These are phyloP conservation scores for Mucor saturninus DNA, from an alignment of 371 early-diverging fungal species.

Conservation along the genomic window DNA sequence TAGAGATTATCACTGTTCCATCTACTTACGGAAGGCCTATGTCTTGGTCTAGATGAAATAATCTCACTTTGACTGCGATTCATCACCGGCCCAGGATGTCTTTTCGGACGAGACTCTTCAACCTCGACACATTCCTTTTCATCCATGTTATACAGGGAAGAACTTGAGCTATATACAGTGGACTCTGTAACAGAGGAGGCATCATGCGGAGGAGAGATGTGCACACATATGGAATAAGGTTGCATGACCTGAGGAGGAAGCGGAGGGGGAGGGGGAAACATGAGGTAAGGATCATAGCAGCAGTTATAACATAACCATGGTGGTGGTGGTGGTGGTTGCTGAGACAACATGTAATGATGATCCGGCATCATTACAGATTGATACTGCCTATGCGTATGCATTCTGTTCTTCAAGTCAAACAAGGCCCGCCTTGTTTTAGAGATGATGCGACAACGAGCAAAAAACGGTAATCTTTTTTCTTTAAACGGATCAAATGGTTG, in stretches of 20 bases:
- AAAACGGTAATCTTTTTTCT: background rate
- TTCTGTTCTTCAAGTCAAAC: background rate
- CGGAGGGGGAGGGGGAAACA: background rate
- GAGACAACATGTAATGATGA: background rate
- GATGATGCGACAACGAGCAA: background rate
- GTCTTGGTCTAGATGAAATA: background rate
- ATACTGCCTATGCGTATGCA: background rate
- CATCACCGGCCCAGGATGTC: background rate
- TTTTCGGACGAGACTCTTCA: background rate
- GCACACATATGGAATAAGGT: background rate
- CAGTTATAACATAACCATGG: background rate
- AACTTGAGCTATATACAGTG: background rate
- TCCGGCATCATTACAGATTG: background rate
- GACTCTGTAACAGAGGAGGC: background rate
- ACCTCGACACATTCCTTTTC: background rate
- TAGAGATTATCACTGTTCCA: no score
- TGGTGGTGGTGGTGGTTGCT: background rate
- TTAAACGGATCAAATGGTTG: no score
- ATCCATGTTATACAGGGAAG: background rate
- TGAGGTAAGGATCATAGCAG: background rate
- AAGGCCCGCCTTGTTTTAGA: background rate
- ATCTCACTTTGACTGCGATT: background rate
- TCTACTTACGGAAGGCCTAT: no score
- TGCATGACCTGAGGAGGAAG: background rate
- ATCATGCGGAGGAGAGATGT: background rate